These are phyloP conservation scores for Phytophthora citricola DNA, from an alignment of 352 stramenopile genomes.

Conservation along the genomic window DNA sequence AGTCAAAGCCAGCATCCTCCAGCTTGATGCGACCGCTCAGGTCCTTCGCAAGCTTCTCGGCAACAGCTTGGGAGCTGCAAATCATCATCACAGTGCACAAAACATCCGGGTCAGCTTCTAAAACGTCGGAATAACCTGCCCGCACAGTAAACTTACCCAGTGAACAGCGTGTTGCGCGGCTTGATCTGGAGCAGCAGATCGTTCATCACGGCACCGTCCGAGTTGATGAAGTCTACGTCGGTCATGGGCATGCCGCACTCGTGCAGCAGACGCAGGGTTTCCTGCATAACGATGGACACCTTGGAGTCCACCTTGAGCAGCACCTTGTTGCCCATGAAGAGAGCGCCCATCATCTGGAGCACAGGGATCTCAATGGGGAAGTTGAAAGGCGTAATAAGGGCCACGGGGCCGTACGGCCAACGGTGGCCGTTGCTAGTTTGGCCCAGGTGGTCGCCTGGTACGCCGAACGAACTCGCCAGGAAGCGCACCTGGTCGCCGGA, in stretches of 20 bases:
- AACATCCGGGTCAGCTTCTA: slow-evolving; percentile 6
- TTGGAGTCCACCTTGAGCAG: slow-evolving; percentile 96
- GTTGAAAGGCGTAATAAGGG: slow-evolving; percentile 98
- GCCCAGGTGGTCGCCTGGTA: slow-evolving; percentile 96
- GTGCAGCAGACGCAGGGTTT: slow-evolving; percentile 96
- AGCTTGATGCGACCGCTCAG: slow-evolving; percentile 94
- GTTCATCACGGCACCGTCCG: slow-evolving; percentile 94
- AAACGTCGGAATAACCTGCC: background rate
- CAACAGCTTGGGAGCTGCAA: slow-evolving; percentile 88
- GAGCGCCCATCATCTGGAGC: slow-evolving; percentile 98
- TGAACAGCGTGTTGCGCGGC: slow-evolving; percentile 98
- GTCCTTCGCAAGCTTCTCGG: slow-evolving; percentile 93
- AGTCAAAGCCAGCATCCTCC: slow-evolving; percentile 99
- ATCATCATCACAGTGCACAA: slow-evolving; percentile 11
- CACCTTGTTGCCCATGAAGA: slow-evolving; percentile 99
- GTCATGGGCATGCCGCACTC: slow-evolving; percentile 94
- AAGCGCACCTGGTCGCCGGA: slow-evolving; percentile 97
- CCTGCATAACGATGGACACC: slow-evolving; percentile 98
- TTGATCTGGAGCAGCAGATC: slow-evolving; percentile 94
- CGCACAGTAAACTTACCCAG: slow-evolving; percentile 65
- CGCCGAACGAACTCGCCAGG: slow-evolving; percentile 94
- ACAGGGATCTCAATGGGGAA: slow-evolving; percentile 98
- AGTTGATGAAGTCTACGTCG: slow-evolving; percentile 98
- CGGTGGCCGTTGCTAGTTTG: slow-evolving; percentile 96
- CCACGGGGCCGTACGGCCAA: slow-evolving; percentile 96